Conservation (phyloP, 2,329 filamentous ascomycete genomes). For the Dothideomycetes sp. region DNA sequence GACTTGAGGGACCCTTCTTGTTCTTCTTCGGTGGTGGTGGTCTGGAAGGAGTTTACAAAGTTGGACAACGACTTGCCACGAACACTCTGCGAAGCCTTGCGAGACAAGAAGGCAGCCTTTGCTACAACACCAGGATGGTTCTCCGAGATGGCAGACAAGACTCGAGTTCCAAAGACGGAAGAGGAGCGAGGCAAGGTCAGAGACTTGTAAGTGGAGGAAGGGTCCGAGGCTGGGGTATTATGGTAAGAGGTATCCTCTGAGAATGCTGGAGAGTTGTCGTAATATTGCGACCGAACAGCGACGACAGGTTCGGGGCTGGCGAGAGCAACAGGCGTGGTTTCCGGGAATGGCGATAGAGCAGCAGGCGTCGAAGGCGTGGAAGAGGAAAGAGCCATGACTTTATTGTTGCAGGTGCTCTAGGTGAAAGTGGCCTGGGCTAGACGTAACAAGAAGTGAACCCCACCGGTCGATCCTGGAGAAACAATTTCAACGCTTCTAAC, state of each 20-base stretch:
- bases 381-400: slow-evolving; percentile 7
- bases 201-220: slow-evolving; percentile 1
- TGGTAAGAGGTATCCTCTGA: slow-evolving; percentile 11
- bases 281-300: slow-evolving; percentile 4
- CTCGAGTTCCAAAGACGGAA: slow-evolving; percentile 14
- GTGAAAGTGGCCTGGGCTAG: slow-evolving; percentile 3
- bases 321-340: slow-evolving; percentile 5
- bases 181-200: slow-evolving; percentile 2
- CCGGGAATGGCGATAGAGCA: slow-evolving; percentile 5
- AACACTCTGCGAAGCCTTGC: slow-evolving; percentile 13
- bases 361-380: neutral
- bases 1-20: slow-evolving; percentile 10
- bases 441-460: neutral
- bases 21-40: slow-evolving; percentile 1
- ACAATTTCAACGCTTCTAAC: slow-evolving; percentile 8
- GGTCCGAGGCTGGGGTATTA: neutral
- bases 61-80: slow-evolving; percentile 13
- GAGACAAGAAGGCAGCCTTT: slow-evolving; percentile 12
- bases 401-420: neutral
- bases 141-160: slow-evolving; percentile 15
- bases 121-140: slow-evolving; percentile 12
- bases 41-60: slow-evolving; percentile 8
- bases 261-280: slow-evolving; percentile 11
- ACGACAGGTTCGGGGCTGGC: neutral
- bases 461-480: slow-evolving; percentile 4